Conservation (phyloP, 768 basidiomycete genomes). For the Exsudoporus frostii region DNA sequence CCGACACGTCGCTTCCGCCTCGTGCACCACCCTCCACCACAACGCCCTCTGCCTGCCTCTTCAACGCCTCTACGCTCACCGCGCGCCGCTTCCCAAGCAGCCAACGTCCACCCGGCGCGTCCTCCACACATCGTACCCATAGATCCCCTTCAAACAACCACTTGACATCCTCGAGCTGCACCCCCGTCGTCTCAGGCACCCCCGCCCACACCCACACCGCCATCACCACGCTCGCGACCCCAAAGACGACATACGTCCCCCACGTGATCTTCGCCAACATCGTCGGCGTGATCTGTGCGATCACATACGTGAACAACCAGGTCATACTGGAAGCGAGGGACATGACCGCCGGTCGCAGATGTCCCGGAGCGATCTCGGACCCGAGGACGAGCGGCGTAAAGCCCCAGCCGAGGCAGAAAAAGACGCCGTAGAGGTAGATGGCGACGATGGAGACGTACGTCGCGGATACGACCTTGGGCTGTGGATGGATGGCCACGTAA, state of each 20-base stretch:
- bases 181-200: slow-evolving; percentile 40
- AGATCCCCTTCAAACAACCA: slow-evolving; percentile 33
- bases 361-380: slow-evolving; percentile 36
- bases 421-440: slow-evolving; percentile 36
- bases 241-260: slow-evolving; percentile 35
- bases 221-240: slow-evolving; percentile 29
- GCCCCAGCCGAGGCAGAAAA: slow-evolving; percentile 36
- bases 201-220: slow-evolving; percentile 34
- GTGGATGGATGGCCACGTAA: slow-evolving; percentile 31
- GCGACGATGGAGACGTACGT: slow-evolving; percentile 36
- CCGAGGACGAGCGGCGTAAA: slow-evolving; percentile 34
- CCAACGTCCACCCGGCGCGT: slow-evolving; percentile 33
- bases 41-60: background rate
- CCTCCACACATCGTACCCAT: slow-evolving; percentile 28
- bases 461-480: slow-evolving; percentile 21
- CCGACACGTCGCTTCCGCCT: background rate
- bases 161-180: slow-evolving; percentile 38
- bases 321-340: slow-evolving; percentile 30
- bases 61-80: slow-evolving; percentile 26
- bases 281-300: slow-evolving; percentile 37
- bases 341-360: slow-evolving; percentile 33
- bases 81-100: slow-evolving; percentile 25
- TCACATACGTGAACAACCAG: slow-evolving; percentile 38
- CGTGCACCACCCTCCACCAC: background rate
- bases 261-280: slow-evolving; percentile 29